Evolutionary conservation across 164 flowering plant species (phyloP), one percentile per base, ranked within the genome.

Genomic region (Dillenia suffruticosa): DNA sequence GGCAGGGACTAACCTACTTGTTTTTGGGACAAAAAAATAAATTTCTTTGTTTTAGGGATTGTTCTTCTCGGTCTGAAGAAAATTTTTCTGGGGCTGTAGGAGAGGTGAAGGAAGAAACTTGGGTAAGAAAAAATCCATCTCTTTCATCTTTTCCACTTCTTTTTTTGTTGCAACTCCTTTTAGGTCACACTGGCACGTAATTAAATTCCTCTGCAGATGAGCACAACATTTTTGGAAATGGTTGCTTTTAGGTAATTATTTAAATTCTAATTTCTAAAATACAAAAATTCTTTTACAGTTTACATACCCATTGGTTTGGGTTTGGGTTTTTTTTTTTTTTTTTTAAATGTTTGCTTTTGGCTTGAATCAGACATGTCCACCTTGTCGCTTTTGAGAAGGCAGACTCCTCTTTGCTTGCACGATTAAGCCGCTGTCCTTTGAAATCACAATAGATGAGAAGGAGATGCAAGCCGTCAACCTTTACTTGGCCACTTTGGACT

Each of bases 41-140:
- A 26, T 26, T 26, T 26, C 40, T 26, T 26, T 26, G 40, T 54
- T 59, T 3, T 59, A 50, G 1, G 12, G 49, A 45, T 56, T 44
- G 45, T 59, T 43, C 10, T 49, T 66, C 22, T 57, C 78, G 84
- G 92, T 84, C 87, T 45, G 92, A 86, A 72, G 87, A 84, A 58
- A 49, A 84, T 15, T 86, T 81, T 59, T 55, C 77, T 32, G 92
- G 86, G 53, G 89, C 71, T 19, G 63, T 77, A 47, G 74, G 92
- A 76, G 92, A 84, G 77, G 86, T 84, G 51, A 81, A 79, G 67
- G 92, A 86, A 72, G 89, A 86, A 79, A 86, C 92, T 53, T 89
- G 89, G 12, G 89, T 86, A 84, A 72, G 85, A 14, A 61, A 13
- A 67, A 13, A 16, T 11, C 15, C 52, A 50, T 24, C 13, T 17